Conservation (phyloP, 2,329 filamentous ascomycete genomes). For the Peltaster fructicola region DNA sequence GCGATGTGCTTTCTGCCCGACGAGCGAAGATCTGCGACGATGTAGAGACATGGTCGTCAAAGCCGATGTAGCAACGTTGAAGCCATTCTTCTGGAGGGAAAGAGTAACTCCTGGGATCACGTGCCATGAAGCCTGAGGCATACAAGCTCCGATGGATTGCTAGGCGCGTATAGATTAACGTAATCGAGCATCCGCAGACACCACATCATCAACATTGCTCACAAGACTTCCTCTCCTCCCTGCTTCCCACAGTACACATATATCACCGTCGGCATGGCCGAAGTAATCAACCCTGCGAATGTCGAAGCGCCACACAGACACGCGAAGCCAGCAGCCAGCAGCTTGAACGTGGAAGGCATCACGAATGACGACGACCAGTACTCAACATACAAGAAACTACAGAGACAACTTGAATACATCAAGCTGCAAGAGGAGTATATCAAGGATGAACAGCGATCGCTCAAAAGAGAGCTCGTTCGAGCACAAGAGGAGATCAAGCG, state of each 20-base stretch:
- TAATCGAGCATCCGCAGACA: too few species aligned
- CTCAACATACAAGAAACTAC: slow-evolving; percentile 85
- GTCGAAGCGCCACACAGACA: slow-evolving; percentile 64
- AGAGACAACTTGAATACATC: slow-evolving; percentile 91
- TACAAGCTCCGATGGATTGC: too few species aligned
- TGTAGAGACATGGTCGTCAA: too few species aligned
- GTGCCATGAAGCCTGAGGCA: too few species aligned
- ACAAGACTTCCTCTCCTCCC: too few species aligned
- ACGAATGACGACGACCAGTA: slow-evolving; percentile 83
- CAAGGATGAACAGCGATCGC: slow-evolving; percentile 97
- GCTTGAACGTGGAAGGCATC: slow-evolving; percentile 78
- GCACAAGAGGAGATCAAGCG: slow-evolving; percentile 99
- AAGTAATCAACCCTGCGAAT: slow-evolving; percentile 66
- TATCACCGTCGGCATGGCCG: slow-evolving; percentile 52
- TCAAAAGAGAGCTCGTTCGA: slow-evolving; percentile 92
- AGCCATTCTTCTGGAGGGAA: too few species aligned
- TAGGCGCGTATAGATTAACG: too few species aligned
- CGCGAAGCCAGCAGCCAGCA: slow-evolving; percentile 63
- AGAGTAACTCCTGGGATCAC: too few species aligned
- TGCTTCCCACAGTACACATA: too few species aligned
- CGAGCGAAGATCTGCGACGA: too few species aligned
- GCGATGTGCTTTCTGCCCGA: too few species aligned
- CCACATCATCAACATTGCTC: not conserved
- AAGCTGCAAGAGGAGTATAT: slow-evolving; percentile 99
- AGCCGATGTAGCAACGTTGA: too few species aligned